Base-by-base conservation (phyloP, 192 early-diverging fungal species). In the Oehlia diaphana region DNA sequence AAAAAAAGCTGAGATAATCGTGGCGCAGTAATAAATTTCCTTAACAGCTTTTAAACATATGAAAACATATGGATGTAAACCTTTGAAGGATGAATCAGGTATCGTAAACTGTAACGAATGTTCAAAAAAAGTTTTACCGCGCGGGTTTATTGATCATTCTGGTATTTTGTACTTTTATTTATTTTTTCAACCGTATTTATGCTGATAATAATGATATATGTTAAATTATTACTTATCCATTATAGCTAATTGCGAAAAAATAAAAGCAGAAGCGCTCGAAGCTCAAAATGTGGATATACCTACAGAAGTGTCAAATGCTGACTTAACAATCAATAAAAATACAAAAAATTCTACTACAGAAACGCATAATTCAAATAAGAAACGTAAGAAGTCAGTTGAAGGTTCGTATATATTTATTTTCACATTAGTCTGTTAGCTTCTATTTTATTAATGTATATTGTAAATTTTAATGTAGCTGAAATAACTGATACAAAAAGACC, bases 91-190 rank as follows among this genome's bases (percentile, higher is more conserved):
- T 26, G 89, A 92, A 14, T 65, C 88, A 23, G 86, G 90, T 12
- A 79, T 93, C 9, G 90, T 95, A 28, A 85, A 84, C 16, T 95
- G 94, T 82, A 89, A 88, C 26, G 74, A 76, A 16, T 95, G 94
- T 77, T 53, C 85, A 21, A 91, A 92, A 72, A 87, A 91, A 9
- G 79, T 95, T 37, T 75, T 94, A 14, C 86, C 92, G 9, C 88
- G 85, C 23, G 88, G 84, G 9, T 90, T 93, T 63, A 84, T 85
- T 23, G 83, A 88, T 8, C 94, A 95, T 81, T 42, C 86, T 80
- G 89, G 92, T 91, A 84, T 39, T 70, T 70, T 70, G 33, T 70
- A 37, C 37, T 44, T 70, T 70, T n/a, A 9, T 12, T 70, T 44
- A 9, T 47, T 44, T 33, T 19, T 70, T 39, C 42, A 23, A 70